Conservation (phyloP, 352 stramenopile species). For the Detonula confervacea region DNA sequence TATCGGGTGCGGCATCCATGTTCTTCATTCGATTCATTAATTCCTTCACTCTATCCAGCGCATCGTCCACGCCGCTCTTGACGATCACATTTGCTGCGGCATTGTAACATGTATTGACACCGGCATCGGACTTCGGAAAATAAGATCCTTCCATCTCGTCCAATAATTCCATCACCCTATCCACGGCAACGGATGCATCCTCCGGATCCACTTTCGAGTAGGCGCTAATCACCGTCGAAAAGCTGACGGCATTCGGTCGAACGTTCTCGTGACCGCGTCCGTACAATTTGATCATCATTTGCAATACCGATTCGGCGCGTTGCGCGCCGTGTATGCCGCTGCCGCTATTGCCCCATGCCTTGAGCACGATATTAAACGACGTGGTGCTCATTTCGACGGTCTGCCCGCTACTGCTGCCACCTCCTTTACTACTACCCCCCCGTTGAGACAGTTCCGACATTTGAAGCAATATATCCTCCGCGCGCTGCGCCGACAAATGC, state of each 20-base stretch:
- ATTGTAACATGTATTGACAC: constrained; percentile 53
- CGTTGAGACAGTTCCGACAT: constrained; percentile 43
- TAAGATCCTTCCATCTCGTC: constrained; percentile 42
- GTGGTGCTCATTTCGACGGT: constrained; percentile 31
- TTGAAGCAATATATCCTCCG: constrained; percentile 50
- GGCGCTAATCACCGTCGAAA: constrained; percentile 50
- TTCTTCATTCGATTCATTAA: constrained; percentile 64
- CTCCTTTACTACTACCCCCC: too few relatives aligned
- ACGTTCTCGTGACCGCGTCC: constrained; percentile 55
- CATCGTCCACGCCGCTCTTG: constrained; percentile 41
- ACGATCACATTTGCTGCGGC: constrained; percentile 45
- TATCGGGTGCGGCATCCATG: constrained; percentile 44
- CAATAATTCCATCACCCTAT: constrained; percentile 63
- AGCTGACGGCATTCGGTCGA: constrained; percentile 33
- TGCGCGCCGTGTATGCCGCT: constrained; percentile 33
- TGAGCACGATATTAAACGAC: constrained; percentile 60
- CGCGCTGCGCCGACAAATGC: constrained; percentile 34
- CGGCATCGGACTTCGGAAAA: constrained; percentile 5
- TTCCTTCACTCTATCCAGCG: constrained; percentile 46
- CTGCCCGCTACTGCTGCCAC: too few relatives aligned
- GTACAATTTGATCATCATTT: constrained; percentile 59
- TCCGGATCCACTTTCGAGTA: constrained; percentile 48
- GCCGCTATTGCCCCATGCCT: constrained; percentile 65
- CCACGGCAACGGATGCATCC: constrained; percentile 34
- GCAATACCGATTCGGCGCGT: constrained; percentile 36